Evolutionary conservation across 2,329 filamentous ascomycete species (phyloP).

Genomic region (Aspergillus fumigatus): DNA sequence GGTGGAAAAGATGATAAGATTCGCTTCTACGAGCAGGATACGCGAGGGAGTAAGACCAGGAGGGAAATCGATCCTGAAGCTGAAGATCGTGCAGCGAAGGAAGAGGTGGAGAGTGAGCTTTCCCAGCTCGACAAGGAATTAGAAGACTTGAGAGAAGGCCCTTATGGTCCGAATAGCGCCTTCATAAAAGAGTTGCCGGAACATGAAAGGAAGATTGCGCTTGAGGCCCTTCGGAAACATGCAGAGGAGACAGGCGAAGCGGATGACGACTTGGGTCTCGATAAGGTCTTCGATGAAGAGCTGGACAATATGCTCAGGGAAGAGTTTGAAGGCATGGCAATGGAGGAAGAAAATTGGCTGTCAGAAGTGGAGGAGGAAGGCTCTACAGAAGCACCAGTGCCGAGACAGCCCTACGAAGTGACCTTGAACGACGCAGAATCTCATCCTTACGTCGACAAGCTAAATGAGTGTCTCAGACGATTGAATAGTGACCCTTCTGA

Average conservation of each 20-base stretch:
- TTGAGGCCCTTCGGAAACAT: conserved; percentile 40
- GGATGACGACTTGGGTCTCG: conserved; percentile 22
- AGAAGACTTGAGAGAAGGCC: conserved; percentile 37
- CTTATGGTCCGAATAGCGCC: conserved; percentile 40
- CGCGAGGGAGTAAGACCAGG: conserved; percentile 31
- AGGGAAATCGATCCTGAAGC: conserved; percentile 37
- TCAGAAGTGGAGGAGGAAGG: conserved; percentile 18
- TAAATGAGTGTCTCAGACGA: conserved; percentile 36
- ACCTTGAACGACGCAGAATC: conserved; percentile 29
- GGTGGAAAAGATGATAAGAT: conserved; percentile 39
- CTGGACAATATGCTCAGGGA: conserved; percentile 38
- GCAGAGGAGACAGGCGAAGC: conserved; percentile 32
- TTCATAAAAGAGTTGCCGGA: conserved; percentile 42
- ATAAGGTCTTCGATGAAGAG: conserved; percentile 39
- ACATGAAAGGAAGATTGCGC: conserved; percentile 37
- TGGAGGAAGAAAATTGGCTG: conserved; percentile 36
- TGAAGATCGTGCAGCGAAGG: conserved; percentile 34
- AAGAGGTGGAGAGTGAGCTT: conserved; percentile 35
- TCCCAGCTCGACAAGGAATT: conserved; percentile 39
- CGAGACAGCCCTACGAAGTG: conserved; percentile 28
- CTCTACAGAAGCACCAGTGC: conserved; percentile 10
- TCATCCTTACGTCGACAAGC: conserved; percentile 37
- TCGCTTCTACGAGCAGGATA: conserved; percentile 41
- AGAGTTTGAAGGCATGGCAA: conserved; percentile 34
- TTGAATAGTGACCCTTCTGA: conserved; percentile 26